These are phyloP conservation scores for Lobosporangium transversale DNA, from an alignment of 192 early-diverging fungal species.

Conservation along the genomic window DNA sequence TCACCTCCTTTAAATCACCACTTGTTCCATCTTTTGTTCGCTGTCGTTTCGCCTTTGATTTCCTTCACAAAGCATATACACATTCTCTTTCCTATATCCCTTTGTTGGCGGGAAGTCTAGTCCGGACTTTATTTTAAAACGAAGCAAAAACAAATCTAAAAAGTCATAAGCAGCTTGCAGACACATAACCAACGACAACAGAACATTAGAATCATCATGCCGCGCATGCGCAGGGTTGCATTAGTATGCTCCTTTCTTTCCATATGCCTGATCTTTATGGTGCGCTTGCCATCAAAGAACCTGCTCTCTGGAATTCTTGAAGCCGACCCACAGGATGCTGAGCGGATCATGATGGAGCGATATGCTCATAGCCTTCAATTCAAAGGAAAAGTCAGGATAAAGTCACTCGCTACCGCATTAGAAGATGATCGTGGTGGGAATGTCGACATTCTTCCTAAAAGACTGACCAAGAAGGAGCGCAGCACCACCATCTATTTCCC, in stretches of 20 bases:
- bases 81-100: too few relatives aligned
- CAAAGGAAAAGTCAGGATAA: constrained; percentile 54
- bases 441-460: constrained; percentile 34
- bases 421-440: constrained; percentile 37
- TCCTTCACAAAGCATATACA: too few relatives aligned
- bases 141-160: too few relatives aligned
- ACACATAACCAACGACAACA: too few relatives aligned
- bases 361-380: constrained; percentile 53
- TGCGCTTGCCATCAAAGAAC: constrained; percentile 38
- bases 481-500: constrained; percentile 57
- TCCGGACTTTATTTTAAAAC: too few relatives aligned
- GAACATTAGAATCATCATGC: too few relatives aligned
- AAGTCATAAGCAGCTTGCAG: too few relatives aligned
- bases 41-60: too few relatives aligned
- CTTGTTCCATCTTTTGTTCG: too few relatives aligned
- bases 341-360: constrained; percentile 52
- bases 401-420: constrained; percentile 31
- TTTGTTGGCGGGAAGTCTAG: too few relatives aligned
- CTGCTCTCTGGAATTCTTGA: constrained; percentile 41
- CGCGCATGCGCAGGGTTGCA: constrained; percentile 52
- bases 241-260: constrained; percentile 45
- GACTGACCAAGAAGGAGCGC: constrained; percentile 41
- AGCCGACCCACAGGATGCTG: constrained; percentile 50
- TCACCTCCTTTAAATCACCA: too few relatives aligned
- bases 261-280: constrained; percentile 40